Percentiles rank a stretch among this genome's conserved stretches.
Evolutionary conservation across 345 rosid species (phyloP).

Genomic region (Eucalyptus regnans): DNA sequence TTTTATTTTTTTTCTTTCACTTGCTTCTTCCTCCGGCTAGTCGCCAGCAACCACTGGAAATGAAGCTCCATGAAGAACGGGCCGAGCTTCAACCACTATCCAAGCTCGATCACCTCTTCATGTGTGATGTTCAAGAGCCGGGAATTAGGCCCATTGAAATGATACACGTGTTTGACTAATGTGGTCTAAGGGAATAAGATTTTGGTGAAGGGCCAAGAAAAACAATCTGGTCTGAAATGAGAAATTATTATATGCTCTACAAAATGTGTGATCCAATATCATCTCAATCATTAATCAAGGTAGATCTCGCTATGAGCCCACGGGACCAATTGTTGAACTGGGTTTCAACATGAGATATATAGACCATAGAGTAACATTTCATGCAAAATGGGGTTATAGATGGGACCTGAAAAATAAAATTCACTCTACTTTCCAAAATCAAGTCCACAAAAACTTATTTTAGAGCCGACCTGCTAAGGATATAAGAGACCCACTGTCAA

Average conservation of each 20-base stretch:
- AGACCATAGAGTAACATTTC: neutral
- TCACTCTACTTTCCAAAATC: too few relatives aligned
- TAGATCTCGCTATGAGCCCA: neutral
- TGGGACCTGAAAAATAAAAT: too few relatives aligned
- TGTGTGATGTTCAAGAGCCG: neutral
- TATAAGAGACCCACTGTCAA: too few relatives aligned
- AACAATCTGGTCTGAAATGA: neutral
- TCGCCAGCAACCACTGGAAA: too few relatives aligned
- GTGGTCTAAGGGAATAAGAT: neutral
- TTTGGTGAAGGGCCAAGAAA: neutral
- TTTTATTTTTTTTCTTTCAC: too few relatives aligned
- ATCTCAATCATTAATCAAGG: neutral
- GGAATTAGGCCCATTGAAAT: neutral
- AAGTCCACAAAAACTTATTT: too few relatives aligned
- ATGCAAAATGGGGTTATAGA: too few relatives aligned
- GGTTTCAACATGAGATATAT: neutral
- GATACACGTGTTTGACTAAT: neutral
- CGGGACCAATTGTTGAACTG: neutral
- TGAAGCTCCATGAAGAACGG: neutral
- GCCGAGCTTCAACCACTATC: neutral
- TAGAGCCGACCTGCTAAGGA: too few relatives aligned
- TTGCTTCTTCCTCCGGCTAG: too few relatives aligned
- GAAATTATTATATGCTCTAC: neutral
- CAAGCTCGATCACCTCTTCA: neutral
- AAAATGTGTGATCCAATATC: neutral